Base-by-base conservation (phyloP, 108 stramenopile species). In the Aurantiochytrium sp. region DNA sequence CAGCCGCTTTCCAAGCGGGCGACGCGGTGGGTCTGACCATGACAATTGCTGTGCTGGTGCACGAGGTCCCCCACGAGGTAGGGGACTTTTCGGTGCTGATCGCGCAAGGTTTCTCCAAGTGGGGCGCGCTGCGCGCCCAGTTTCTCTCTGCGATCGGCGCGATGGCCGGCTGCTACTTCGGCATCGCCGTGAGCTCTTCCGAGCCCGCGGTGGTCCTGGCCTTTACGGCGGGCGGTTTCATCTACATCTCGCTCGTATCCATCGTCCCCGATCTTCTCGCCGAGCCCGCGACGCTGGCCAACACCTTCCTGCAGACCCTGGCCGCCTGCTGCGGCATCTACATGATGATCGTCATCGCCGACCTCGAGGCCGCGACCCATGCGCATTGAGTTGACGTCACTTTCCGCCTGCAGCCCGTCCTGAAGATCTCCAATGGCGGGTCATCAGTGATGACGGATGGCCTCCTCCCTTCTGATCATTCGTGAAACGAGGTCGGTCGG, bases 51-150 rank as follows among this genome's bases (percentile, higher is more conserved):
- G 86, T 85, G 10, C 19, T 85, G 52, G 50, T 85, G 27, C 88
- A 89, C 55, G 88, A 89, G 32, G 54, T 86, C n/a, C 88, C 85
- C 0, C 88, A 89, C 37, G 88, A 89, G 52, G 24, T 89, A 8
- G 88, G 88, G 8, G 88, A 88, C 34, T 88, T 88, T 86, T 39
- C 88, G 37, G 52, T 88, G n/a, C 55, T 87, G 50, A 86, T 68
- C 10, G 15, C 42, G 0, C 73, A 81, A 30, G 73, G 73, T n/a
- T 42, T 81, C 30, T 81, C 73, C 42, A 41, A 48, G 27, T 81
- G 73, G 73, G 73, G 73, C 39, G 73, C 73, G 10, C 30, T 81
- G 6, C 39, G 45, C 42, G 73, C 73, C 12, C 73, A 81, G 45
- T 81, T 81, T 81, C 19, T 81, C 1, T 81, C 73, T 37, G 73